These are phyloP conservation scores for Fusarium sp. DNA, from an alignment of 2,329 filamentous ascomycete species.

Conservation along the genomic window DNA sequence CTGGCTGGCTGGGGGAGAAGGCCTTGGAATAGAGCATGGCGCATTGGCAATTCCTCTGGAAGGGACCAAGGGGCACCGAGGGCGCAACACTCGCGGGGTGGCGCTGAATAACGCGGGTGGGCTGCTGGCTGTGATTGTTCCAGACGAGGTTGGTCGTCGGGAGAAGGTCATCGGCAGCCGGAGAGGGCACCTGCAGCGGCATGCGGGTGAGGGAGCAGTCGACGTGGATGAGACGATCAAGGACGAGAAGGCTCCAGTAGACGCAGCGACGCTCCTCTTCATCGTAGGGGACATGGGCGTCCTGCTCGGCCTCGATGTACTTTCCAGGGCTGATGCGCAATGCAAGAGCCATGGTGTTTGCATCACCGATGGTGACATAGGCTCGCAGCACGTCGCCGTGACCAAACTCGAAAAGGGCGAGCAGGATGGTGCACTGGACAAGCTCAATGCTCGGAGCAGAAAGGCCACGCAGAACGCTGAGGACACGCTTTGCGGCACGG, in stretches of 20 bases:
- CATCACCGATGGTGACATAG: constrained; percentile 56
- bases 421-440: constrained; percentile 53
- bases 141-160: constrained; percentile 50
- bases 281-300: constrained; percentile 42
- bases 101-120: constrained; percentile 38
- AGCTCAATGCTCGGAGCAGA: constrained; percentile 51
- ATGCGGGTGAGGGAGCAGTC: constrained; percentile 46
- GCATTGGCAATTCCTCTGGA: constrained; percentile 50
- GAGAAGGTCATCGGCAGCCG: constrained; percentile 49
- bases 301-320: constrained; percentile 45
- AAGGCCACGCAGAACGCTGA: constrained; percentile 50
- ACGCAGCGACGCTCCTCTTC: constrained; percentile 54
- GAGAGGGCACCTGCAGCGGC: constrained; percentile 49
- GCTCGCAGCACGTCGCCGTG: constrained; percentile 55
- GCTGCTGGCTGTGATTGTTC: constrained; percentile 39
- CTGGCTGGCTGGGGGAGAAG: constrained; percentile 35
- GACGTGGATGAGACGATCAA: constrained; percentile 53
- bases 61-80: constrained; percentile 47
- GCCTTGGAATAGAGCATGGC: constrained; percentile 49
- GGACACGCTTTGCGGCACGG: constrained; percentile 51
- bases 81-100: constrained; percentile 43
- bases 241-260: constrained; percentile 57
- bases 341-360: constrained; percentile 49
- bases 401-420: constrained; percentile 57
- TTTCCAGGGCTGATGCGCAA: constrained; percentile 52